Percentiles rank a stretch among this genome's conserved stretches.
These are phyloP conservation scores for Neopestalotiopsis clavispora DNA, from an alignment of 2,329 filamentous ascomycete genomes.

Conservation along the genomic window DNA sequence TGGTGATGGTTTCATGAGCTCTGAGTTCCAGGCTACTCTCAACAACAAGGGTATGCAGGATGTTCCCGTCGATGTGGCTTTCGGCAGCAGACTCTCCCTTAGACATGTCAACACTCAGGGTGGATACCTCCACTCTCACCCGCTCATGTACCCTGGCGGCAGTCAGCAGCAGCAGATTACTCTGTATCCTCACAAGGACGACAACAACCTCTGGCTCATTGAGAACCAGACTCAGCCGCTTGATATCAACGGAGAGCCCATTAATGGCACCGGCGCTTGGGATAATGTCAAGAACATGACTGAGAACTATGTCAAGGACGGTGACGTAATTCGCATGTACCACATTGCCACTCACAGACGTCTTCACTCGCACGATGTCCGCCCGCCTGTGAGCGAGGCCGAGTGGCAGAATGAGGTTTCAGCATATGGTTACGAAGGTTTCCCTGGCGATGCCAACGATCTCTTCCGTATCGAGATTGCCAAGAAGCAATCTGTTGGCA, in stretches of 20 bases:
- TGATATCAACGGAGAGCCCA: constrained; percentile 72
- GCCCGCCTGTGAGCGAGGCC: constrained; percentile 82
- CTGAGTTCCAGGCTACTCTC: constrained; percentile 95
- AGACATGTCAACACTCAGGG: constrained; percentile 97
- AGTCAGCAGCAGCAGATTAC: constrained; percentile 99
- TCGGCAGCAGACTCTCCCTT: constrained; percentile 84
- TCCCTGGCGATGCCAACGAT: constrained; percentile 96
- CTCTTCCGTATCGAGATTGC: constrained; percentile 94
- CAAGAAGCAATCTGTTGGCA: constrained; percentile 82
- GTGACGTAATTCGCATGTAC: constrained; percentile 81
- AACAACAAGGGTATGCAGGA: constrained; percentile 98
- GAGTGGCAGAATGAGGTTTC: constrained; percentile 97
- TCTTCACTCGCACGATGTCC: constrained; percentile 94
- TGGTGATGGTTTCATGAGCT: constrained; percentile 99
- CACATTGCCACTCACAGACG: constrained; percentile 84
- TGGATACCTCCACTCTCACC: constrained; percentile 95
- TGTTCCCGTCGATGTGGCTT: constrained; percentile 87
- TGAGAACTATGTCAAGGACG: constrained; percentile 71
- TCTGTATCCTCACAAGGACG: constrained; percentile 97
- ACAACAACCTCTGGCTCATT: constrained; percentile 93
- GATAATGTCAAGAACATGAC: constrained; percentile 69
- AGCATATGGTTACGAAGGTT: constrained; percentile 96
- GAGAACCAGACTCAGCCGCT: constrained; percentile 94
- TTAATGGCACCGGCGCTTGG: constrained; percentile 86
- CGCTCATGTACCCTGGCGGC: constrained; percentile 95